phyloP scores from a whole-genome alignment of 1,284 basidiomycete species.

The Sporisorium sorghi region DNA sequence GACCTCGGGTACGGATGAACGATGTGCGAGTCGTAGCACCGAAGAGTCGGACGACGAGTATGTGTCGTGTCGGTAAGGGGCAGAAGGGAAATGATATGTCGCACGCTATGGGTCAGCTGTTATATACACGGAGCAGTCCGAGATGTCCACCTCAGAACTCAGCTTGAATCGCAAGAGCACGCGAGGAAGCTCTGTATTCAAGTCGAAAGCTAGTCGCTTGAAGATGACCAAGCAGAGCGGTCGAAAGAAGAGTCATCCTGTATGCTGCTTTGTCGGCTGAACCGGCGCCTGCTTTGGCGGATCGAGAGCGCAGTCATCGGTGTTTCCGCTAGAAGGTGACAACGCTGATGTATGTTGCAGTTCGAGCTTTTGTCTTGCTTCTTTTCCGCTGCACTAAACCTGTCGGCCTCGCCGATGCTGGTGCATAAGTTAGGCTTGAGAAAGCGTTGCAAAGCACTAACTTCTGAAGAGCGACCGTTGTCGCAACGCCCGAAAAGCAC shows the following conservation, averaged over 20 bases:
- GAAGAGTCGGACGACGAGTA: constrained; percentile 3
- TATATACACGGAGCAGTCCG: constrained; percentile 1
- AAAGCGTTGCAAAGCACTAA: too few species aligned
- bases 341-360: not conserved
- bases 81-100: constrained; percentile 23
- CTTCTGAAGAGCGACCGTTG: not conserved
- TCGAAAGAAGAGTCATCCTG: not conserved
- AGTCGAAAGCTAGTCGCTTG: not conserved
- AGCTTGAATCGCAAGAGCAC: not conserved
- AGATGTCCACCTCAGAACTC: not conserved
- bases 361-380: too few species aligned
- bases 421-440: too few species aligned
- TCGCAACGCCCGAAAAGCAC: not conserved
- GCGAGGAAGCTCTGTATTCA: too few species aligned
- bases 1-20: constrained; percentile 13
- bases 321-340: not conserved
- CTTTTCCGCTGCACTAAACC: not conserved
- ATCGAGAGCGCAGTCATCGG: not conserved
- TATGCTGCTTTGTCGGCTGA: not conserved
- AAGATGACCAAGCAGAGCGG: not conserved
- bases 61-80: not conserved
- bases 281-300: not conserved
- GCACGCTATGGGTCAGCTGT: constrained; percentile 5
- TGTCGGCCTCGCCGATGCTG: not conserved
- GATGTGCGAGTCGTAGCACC: not conserved